Evolutionary conservation across 2,329 filamentous ascomycete species (phyloP).

Genomic region (Phaeosphaeriaceae sp.): DNA sequence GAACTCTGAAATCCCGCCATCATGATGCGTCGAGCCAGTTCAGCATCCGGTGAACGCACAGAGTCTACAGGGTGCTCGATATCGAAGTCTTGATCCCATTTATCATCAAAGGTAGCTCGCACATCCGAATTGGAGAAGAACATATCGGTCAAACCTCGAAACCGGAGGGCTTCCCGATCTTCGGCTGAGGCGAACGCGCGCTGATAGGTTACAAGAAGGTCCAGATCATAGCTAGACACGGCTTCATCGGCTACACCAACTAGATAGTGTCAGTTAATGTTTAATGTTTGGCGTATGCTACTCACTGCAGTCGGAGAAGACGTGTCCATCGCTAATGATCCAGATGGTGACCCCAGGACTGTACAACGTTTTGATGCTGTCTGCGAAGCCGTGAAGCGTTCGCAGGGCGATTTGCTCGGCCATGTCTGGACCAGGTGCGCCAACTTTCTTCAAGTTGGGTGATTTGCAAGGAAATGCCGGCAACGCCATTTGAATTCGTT

Average conservation of each 20-base stretch:
- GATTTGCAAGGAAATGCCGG: constrained; percentile 69
- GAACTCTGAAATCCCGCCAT: constrained; percentile 14
- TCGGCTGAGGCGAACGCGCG: constrained; percentile 1
- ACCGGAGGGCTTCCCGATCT: constrained; percentile 12
- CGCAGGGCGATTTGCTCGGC: constrained; percentile 49
- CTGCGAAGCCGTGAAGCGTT: constrained; percentile 46
- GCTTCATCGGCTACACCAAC: constrained; percentile 51
- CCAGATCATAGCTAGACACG: constrained; percentile 45
- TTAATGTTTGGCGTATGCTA: background rate
- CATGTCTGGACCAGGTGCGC: constrained; percentile 52
- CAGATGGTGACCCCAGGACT: constrained; percentile 46
- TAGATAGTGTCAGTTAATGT: background rate
- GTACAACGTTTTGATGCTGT: constrained; percentile 46
- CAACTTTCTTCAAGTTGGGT: constrained; percentile 61
- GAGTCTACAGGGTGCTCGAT: constrained; percentile 17
- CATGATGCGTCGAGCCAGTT: constrained; percentile 22
- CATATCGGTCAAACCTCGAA: constrained; percentile 17
- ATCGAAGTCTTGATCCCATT: constrained; percentile 2
- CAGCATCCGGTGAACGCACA: constrained; percentile 1
- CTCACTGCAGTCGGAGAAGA: constrained; percentile 46
- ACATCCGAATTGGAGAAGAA: constrained; percentile 8
- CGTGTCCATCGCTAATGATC: constrained; percentile 51
- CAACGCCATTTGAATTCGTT: constrained; percentile 37
- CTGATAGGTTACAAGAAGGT: constrained; percentile 39
- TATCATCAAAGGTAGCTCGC: constrained; percentile 1